These are phyloP conservation scores for Penicillium sp. DNA, from an alignment of 2,329 filamentous ascomycete genomes.

Conservation along the genomic window DNA sequence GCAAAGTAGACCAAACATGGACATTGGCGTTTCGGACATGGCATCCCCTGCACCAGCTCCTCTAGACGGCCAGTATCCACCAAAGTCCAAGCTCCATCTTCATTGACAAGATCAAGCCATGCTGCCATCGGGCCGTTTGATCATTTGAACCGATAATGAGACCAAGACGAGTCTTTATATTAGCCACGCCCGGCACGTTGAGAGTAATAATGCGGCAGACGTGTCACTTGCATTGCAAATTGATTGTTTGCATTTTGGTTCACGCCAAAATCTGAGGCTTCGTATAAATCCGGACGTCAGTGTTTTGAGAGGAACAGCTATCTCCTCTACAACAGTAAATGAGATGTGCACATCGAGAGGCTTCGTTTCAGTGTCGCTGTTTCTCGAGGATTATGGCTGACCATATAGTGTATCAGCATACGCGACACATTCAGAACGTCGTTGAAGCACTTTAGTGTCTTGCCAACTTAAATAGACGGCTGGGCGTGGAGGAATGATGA, in stretches of 20 bases:
- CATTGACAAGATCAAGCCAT: constrained; percentile 14
- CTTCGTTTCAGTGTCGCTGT: too few species aligned
- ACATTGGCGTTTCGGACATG: constrained; percentile 12
- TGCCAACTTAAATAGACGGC: too few species aligned
- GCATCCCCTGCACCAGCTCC: constrained; percentile 9
- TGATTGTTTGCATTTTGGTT: not conserved
- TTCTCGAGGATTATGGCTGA: too few species aligned
- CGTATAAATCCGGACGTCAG: too few species aligned
- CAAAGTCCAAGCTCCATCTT: constrained; percentile 9
- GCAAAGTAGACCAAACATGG: constrained; percentile 13
- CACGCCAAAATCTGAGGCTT: not conserved
- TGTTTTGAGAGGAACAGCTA: too few species aligned
- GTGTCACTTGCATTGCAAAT: not conserved
- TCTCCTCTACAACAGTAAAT: too few species aligned
- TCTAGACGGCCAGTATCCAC: constrained; percentile 15
- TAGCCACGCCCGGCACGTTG: not conserved
- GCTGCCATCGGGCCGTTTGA: constrained; percentile 7
- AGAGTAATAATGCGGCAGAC: not conserved
- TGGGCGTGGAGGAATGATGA: too few species aligned
- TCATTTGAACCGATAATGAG: not conserved
- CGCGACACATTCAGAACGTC: too few species aligned
- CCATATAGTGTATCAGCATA: too few species aligned
- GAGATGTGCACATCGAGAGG: too few species aligned
- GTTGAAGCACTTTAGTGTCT: too few species aligned
- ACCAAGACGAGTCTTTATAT: not conserved